Base-by-base conservation (phyloP, 1,284 basidiomycete species). In the Leucoagaricus sp. region DNA sequence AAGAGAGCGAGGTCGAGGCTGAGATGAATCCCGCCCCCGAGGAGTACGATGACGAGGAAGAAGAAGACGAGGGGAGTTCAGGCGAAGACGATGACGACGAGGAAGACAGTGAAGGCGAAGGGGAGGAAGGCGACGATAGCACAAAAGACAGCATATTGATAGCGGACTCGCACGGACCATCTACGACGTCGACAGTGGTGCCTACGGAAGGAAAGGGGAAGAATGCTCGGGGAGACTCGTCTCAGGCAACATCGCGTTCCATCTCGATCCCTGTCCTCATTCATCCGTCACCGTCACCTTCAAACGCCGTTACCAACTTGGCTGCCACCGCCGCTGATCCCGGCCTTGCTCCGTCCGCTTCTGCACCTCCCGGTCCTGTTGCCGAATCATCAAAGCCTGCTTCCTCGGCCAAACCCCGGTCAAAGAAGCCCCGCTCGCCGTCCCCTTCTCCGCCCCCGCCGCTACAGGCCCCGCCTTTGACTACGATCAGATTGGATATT, bases 401-500 rank as follows among this genome's bases (percentile, higher is more conserved):
- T 12, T 53, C 65, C 50, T 53, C 59, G 76, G 69, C 76, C 70
- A 63, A 82, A 75, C 64, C 66, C 13, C 59, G 59, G 57, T 78
- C 80, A 12, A 80, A 79, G 65, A 77, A 77, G 61, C 69, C 75
- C 41, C 80, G 83, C 55, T 81, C 84, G 4, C 83, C 83, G 28
- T 85, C 86, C 0, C 84, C 76, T 4, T 81, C 86, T 1, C 83
- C 84, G 12, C 81, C 84, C 0, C 84, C 83, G 0, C 75, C 75
- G 0, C 75, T 76, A 0, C 73, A 79, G 1, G 79, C 78, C 4
- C 79, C 77, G 1, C 85, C 81, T 0, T 68, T 86, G n/a, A 73
- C 79, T 58, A 91, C 89, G 0, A 78, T 91, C 49, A 79, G 91
- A 0, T 80, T 93, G 33, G 75, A 85, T 1, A 87, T 93, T 64